Conservation (phyloP, 1,284 basidiomycete genomes). For the Ganoderma multipileum region DNA sequence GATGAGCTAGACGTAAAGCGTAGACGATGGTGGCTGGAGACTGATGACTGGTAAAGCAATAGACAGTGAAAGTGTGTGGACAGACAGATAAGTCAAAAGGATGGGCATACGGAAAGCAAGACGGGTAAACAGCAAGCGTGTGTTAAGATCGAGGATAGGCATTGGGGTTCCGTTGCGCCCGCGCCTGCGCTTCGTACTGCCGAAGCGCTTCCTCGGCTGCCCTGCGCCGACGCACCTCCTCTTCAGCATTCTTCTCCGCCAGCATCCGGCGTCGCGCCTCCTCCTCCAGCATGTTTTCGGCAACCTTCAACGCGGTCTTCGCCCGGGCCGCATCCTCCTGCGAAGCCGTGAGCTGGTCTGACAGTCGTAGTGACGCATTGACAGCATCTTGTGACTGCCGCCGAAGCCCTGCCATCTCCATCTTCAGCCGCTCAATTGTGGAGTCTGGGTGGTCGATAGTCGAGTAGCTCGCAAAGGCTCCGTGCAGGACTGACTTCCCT, state of each 20-base stretch:
- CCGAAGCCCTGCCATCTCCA: constrained; percentile 65
- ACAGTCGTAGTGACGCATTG: constrained; percentile 62
- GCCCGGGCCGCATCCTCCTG: constrained; percentile 63
- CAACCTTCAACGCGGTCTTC: constrained; percentile 55
- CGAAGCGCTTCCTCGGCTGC: constrained; percentile 56
- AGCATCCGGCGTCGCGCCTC: constrained; percentile 63
- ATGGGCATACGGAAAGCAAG: constrained; percentile 11
- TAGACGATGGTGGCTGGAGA: not conserved
- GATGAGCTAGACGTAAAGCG: constrained; percentile 13
- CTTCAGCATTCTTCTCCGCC: constrained; percentile 58
- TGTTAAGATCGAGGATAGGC: constrained; percentile 31
- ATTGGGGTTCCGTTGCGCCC: constrained; percentile 32
- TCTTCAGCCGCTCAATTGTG: constrained; percentile 63
- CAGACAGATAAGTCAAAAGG: not conserved
- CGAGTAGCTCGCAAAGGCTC: constrained; percentile 36
- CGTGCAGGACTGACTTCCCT: constrained; percentile 33
- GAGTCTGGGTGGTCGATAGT: constrained; percentile 31
- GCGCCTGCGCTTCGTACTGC: constrained; percentile 34
- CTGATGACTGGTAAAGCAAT: constrained; percentile 3
- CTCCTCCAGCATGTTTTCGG: constrained; percentile 64
- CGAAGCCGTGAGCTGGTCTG: constrained; percentile 68
- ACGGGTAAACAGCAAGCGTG: constrained; percentile 10
- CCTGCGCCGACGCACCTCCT: constrained; percentile 57
- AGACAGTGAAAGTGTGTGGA: not conserved
- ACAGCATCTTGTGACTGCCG: constrained; percentile 71